phyloP scores from a whole-genome alignment of 2,329 filamentous ascomycete species.

The Clonostachys solani region DNA sequence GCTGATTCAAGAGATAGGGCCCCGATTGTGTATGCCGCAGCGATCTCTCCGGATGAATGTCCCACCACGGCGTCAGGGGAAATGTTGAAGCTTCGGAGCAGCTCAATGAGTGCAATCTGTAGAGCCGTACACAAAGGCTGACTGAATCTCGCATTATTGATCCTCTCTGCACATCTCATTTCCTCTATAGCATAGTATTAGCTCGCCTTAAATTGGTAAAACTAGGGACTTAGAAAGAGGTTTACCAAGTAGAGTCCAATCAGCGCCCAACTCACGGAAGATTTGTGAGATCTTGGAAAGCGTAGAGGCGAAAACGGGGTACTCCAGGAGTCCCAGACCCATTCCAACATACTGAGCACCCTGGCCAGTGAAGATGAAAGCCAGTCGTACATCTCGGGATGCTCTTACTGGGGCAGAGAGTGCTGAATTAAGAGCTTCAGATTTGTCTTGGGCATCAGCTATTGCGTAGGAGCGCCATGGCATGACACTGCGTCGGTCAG shows the following conservation, averaged over 20 bases:
- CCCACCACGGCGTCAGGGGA: conserved; percentile 27
- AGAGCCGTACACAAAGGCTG: conserved; percentile 37
- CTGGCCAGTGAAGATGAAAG: conserved; percentile 41
- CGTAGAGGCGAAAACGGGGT: background rate
- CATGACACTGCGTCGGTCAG: conserved; percentile 5
- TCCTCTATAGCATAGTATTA: background rate
- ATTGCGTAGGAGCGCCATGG: conserved; percentile 6
- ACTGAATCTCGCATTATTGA: conserved; percentile 25
- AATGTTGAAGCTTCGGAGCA: conserved; percentile 24
- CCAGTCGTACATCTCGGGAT: too few species aligned
- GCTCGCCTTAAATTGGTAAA: too few species aligned
- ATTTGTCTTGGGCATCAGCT: too few species aligned
- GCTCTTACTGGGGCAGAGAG: too few species aligned
- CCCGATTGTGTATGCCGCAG: conserved; percentile 34
- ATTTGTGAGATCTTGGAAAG: background rate
- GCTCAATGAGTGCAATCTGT: conserved; percentile 34
- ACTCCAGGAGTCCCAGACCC: conserved; percentile 13
- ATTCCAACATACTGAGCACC: conserved; percentile 26
- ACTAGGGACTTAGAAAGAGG: too few species aligned
- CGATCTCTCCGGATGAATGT: conserved; percentile 39
- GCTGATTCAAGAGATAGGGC: conserved; percentile 10
- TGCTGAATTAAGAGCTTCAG: too few species aligned
- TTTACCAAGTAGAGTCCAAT: conserved; percentile 1
- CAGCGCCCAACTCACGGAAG: background rate
- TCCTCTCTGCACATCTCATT: background rate